A percentile compares a stretch with the other conserved stretches of the same genome.
Conservation (phyloP, 768 basidiomycete species). For the Russula compacta region DNA sequence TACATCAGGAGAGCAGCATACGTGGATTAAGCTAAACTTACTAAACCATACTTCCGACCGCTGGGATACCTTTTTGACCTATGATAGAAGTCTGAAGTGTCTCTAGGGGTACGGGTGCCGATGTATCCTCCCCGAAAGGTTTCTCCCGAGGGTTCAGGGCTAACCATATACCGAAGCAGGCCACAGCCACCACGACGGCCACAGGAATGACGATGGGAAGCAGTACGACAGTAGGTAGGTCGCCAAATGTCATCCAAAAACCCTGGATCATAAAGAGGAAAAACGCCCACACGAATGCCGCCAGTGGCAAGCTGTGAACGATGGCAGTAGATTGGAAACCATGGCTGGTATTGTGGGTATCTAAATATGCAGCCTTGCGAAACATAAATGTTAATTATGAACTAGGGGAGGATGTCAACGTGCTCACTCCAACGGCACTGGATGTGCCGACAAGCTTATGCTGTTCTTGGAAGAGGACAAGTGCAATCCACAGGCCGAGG, state of each 20-base stretch:
- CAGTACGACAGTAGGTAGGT: neutral
- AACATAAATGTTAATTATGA: neutral
- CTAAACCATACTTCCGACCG: neutral
- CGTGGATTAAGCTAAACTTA: neutral
- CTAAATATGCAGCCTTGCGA: slow-evolving; percentile 1
- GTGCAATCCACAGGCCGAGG: neutral
- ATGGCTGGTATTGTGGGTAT: neutral
- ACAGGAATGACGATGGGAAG: neutral
- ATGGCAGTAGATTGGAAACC: slow-evolving; percentile 11
- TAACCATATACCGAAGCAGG: neutral
- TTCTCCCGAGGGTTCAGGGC: slow-evolving; percentile 3
- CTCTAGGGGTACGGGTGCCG: neutral
- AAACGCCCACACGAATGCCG: neutral
- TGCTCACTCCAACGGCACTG: neutral
- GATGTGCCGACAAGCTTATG: neutral
- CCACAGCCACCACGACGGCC: neutral
- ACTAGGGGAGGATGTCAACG: neutral
- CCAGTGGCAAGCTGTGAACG: slow-evolving; percentile 7
- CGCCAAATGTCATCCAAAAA: slow-evolving; percentile 4
- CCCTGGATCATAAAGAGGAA: slow-evolving; percentile 8
- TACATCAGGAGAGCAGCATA: neutral
- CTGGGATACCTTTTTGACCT: neutral
- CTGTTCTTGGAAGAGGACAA: neutral
- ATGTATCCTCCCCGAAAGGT: neutral
- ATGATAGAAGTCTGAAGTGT: neutral